phyloP scores from a whole-genome alignment of 176 grass and related monocot genomes.

The Chrysopogon serrulatus region DNA sequence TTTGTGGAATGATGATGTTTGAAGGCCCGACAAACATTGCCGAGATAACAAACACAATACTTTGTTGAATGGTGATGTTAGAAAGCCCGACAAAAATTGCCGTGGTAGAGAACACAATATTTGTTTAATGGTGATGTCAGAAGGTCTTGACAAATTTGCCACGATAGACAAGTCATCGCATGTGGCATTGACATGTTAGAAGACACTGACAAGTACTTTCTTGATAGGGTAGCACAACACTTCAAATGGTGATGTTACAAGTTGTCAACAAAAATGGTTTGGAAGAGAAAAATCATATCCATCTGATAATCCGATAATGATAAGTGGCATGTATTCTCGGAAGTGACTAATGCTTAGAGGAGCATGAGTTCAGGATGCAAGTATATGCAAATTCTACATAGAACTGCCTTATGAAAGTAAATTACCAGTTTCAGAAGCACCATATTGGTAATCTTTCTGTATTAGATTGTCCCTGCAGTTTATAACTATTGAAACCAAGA shows the following conservation, averaged over 20 bases:
- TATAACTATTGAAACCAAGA: neutral
- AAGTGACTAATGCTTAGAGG: neutral
- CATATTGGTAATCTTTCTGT: neutral
- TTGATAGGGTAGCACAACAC: neutral
- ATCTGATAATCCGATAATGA: neutral
- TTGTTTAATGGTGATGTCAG: neutral
- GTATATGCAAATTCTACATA: neutral
- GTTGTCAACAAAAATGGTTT: neutral
- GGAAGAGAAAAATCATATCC: neutral
- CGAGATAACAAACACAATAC: too few relatives aligned
- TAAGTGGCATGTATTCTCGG: neutral
- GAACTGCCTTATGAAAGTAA: neutral
- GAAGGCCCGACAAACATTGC: too few relatives aligned
- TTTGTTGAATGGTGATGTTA: too few relatives aligned
- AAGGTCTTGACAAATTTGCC: conserved; percentile 1
- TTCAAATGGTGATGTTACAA: conserved; percentile 9
- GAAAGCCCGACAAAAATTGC: neutral
- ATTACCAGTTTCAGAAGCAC: neutral
- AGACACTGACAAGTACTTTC: neutral
- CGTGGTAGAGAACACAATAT: neutral
- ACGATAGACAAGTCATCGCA: neutral
- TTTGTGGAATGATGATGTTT: too few relatives aligned
- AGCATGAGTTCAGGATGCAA: neutral
- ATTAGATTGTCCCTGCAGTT: neutral
- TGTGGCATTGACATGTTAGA: neutral